Percentiles rank a stretch among this genome's conserved stretches.
Conservation (phyloP, 129 eudicot genomes). For the sunflower (Helianthus annuus) region DNA sequence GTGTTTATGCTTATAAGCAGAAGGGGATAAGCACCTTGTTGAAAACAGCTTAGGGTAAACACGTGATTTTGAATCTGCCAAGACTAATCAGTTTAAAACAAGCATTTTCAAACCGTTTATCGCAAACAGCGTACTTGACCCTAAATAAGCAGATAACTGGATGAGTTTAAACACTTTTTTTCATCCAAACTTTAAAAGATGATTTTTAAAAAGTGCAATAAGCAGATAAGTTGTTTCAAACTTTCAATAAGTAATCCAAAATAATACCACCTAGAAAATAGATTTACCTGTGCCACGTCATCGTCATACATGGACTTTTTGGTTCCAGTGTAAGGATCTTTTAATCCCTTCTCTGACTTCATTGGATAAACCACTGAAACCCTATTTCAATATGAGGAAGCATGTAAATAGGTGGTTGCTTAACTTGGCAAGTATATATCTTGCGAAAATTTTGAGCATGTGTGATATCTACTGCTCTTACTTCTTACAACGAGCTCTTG, state of each 20-base stretch:
- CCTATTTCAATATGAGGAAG: background rate
- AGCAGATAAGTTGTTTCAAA: background rate
- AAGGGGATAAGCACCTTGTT: background rate
- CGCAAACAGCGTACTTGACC: background rate
- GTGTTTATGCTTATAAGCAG: background rate
- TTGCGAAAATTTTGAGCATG: background rate
- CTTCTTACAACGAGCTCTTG: background rate
- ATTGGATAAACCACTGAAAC: background rate
- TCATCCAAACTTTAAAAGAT: background rate
- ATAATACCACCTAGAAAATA: background rate
- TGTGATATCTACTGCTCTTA: background rate
- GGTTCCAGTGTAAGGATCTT: background rate
- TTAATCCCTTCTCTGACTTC: background rate
- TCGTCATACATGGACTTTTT: background rate
- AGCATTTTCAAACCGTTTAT: background rate
- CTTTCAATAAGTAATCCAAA: no score
- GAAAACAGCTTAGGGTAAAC: background rate
- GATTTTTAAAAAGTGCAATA: background rate
- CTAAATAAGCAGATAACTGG: background rate
- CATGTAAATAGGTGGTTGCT: background rate
- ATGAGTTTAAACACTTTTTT: background rate
- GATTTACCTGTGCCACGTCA: background rate
- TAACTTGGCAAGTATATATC: background rate
- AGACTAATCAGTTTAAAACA: background rate
- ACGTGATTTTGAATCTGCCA: background rate